Base-by-base conservation (phyloP, 2,329 filamentous ascomycete genomes). In the Arthroderma uncinatum region DNA sequence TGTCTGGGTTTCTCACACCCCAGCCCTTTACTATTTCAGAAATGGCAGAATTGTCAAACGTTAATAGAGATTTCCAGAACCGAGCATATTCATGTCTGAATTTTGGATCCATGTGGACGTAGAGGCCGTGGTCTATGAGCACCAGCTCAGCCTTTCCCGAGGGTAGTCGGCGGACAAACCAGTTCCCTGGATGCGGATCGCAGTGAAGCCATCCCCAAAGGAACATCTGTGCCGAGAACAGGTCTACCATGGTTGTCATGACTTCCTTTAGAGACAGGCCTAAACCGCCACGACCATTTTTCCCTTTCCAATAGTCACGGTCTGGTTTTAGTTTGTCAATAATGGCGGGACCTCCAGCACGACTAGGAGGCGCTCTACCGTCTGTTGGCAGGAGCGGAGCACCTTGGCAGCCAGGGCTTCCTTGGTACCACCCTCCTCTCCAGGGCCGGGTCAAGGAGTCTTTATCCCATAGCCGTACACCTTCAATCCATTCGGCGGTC, bases 211-310 rank as follows among this genome's bases (percentile, higher is more conserved):
- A 81, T 10, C 93, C 93, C 88, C 89, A 97, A 62, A 95, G 85
- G 77, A 96, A 98, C 80, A 97, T 97, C 68, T 97, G 92, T 1
- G 89, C 91, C n/a, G 86, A 88, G 76, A 97, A 98, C 34, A 97
- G 80, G 69, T 96, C 92, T 53, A 96, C 82, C 84, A 97, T 96
- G 33, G 89, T 96, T 4, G 86, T 87, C 93, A 97, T 97, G 59
- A 96, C 89, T 59, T 92, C 86, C 66, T 87, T 87, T 30, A 89
- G 77, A 6, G 82, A 84, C 2, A 98, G 76, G 0, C 93, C 93
- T 0, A 97, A 81, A 0, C 93, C 93, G 53, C 91, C 92, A 60
- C 82, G 83, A 25, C 82, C 81, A 53, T 82, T 79, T 5, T 72
- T 74, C 3, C 92, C 91, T 64, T 81, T 83, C 90, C 90, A 96